Evolutionary conservation across 176 grass and related monocot species (phyloP), one percentile per base, ranked within the genome.

Genomic region (Aechmea fasciata): DNA sequence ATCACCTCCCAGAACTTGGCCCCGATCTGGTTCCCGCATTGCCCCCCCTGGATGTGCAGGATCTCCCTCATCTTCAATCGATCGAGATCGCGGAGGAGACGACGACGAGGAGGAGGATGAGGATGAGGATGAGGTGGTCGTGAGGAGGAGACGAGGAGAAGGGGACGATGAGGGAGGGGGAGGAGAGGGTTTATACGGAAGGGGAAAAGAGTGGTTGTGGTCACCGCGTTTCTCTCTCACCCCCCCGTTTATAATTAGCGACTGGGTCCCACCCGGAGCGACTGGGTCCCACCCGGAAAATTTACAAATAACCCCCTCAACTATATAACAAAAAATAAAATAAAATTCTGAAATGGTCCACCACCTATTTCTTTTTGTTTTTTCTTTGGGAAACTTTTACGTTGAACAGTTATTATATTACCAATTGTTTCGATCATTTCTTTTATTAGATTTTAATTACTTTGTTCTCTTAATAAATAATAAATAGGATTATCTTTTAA

Each of bases 1-100:
- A 96, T 92, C 67, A 96, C 93, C 81, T 96, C 93, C 93, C 93
- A 96, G 84, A 96, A 96, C 79, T 96, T 96, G 25, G 93, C 86
- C 2, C 93, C 93, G 84, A 97, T 97, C 89, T 97, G 93, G 83
- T 97, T 97, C 79, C 93, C 93, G 84, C 93, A 97, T 85, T 97
- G 93, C 55, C 93, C 93, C 10, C 88, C 93, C 82, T 97, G 93
- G 73, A 97, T 75, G 76, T 92, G 93, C 1, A 97, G 89, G 73
- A 97, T 97, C 80, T 97, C 89, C 75, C 93, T 97, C 89, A 97
- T 97, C 52, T 65, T 72, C 48, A 64, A 64, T 67, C 13, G 75
- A 67, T 14, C 33, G 33, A 8, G 13, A 61, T 61, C n/a, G n/a
- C 33, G 33, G 4, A 41, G 4, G 33, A 41, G 33, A 41, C 29